Conservation (phyloP, 2,329 filamentous ascomycete genomes). For the Neurospora crassa region DNA sequence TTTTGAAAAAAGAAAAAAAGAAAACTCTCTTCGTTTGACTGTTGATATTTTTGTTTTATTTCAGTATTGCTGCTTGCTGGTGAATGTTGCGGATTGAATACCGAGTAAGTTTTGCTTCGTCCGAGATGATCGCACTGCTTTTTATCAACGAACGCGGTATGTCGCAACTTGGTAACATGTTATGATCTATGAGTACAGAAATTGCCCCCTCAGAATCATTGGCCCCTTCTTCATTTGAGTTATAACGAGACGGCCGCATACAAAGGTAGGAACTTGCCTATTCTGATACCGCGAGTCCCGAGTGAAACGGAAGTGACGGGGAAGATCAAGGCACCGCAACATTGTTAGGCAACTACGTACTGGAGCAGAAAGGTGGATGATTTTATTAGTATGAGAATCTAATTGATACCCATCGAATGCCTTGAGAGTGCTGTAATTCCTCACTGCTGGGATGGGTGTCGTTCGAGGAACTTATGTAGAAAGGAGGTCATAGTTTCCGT, state of each 20-base stretch:
- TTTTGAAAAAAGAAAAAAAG: no score
- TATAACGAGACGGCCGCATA: background rate
- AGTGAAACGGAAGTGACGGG: background rate
- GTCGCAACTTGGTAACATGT: background rate
- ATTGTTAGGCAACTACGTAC: background rate
- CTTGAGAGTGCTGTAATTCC: accelerated
- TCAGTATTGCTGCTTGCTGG: background rate
- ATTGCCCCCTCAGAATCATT: background rate
- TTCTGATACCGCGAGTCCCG: background rate
- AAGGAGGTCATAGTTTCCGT: background rate
- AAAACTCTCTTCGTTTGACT: background rate
- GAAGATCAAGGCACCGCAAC: background rate
- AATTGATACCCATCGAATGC: background rate
- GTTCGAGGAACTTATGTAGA: background rate
- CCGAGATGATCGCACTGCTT: background rate
- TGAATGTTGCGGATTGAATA: background rate
- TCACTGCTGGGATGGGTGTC: no score
- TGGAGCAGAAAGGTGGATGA: background rate
- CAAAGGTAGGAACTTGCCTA: no score
- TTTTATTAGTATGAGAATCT: background rate
- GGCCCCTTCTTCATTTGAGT: background rate
- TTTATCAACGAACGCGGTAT: background rate
- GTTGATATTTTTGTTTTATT: background rate
- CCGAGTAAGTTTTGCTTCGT: background rate
- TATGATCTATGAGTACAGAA: background rate